Conservation (phyloP, 2,329 filamentous ascomycete species). For the Didymella arachidicola region DNA sequence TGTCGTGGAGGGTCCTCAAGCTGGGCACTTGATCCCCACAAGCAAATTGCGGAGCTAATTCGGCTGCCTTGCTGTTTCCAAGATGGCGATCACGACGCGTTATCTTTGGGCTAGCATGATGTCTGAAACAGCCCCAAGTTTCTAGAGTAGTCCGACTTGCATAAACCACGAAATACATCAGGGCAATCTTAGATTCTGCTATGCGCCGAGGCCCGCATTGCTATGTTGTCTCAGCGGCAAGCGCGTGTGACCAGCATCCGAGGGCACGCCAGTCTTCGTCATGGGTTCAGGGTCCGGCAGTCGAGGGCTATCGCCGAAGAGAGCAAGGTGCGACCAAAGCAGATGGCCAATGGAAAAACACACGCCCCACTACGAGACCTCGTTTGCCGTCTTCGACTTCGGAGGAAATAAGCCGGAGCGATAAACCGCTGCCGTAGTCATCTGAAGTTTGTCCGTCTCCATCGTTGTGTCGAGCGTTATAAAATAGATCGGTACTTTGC, state of each 20-base stretch:
- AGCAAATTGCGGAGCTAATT: conserved; percentile 11
- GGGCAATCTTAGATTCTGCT: background rate
- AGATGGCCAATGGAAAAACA: conserved; percentile 15
- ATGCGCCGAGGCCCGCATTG: conserved; percentile 19
- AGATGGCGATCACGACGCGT: conserved; percentile 15
- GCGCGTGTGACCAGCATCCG: conserved; percentile 18
- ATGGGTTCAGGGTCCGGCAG: conserved; percentile 23
- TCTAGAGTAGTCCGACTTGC: background rate
- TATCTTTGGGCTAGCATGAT: conserved; percentile 2
- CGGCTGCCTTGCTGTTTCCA: conserved; percentile 16
- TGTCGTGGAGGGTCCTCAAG: conserved; percentile 30
- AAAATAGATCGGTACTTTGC: background rate
- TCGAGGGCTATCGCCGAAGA: conserved; percentile 1
- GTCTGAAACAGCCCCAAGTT: background rate
- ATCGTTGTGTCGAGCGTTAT: background rate
- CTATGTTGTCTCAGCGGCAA: conserved; percentile 17
- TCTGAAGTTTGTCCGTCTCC: conserved; percentile 11
- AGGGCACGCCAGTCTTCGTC: conserved; percentile 12
- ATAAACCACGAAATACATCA: background rate
- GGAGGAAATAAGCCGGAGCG: conserved; percentile 13
- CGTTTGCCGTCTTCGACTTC: conserved; percentile 14
- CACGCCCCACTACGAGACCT: conserved; percentile 15
- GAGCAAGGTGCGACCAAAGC: conserved; percentile 9
- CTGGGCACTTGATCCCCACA: conserved; percentile 23
- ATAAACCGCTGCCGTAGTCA: conserved; percentile 4